phyloP scores from a whole-genome alignment of 768 basidiomycete species.

The Macrocybe gigantea region DNA sequence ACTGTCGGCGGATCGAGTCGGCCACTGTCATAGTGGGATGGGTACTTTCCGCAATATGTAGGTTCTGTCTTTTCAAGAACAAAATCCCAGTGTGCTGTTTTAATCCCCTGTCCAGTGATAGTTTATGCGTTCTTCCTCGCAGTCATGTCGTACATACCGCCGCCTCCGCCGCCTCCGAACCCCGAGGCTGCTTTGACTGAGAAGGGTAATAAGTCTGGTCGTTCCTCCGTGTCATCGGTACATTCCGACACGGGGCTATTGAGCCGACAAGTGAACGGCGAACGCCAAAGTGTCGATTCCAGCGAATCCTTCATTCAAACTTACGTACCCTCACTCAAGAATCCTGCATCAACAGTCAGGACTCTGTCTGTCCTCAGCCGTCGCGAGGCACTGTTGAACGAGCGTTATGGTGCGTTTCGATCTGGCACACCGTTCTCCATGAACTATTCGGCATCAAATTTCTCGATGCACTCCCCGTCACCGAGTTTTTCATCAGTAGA shows the following conservation, averaged over 20 bases:
- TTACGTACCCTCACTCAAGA: conserved; percentile 1
- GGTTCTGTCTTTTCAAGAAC: conserved; percentile 7
- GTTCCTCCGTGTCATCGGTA: conserved; percentile 1
- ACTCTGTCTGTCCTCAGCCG: not conserved
- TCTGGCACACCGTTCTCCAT: conserved; percentile 4
- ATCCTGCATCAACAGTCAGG: not conserved
- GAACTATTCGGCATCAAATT: not conserved
- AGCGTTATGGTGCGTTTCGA: not conserved
- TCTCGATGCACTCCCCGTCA: no score
- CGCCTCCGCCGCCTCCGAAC: conserved; percentile 15
- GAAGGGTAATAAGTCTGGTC: conserved; percentile 3
- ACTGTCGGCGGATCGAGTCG: conserved; percentile 23
- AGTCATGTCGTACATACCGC: conserved; percentile 22
- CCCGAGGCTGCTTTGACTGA: conserved; percentile 17
- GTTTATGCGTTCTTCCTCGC: conserved; percentile 23
- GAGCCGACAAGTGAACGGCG: not conserved
- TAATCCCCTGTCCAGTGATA: conserved; percentile 12
- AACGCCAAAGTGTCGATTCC: not conserved
- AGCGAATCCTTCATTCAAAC: conserved; percentile 5
- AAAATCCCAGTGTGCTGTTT: not conserved
- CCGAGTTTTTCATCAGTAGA: no score
- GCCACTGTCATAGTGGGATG: conserved; percentile 24
- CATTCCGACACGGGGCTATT: conserved; percentile 7
- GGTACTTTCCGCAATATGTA: conserved; percentile 27
- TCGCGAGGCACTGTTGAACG: not conserved